Evolutionary conservation across 1,284 basidiomycete genomes (phyloP).

Genomic region (Sporisorium iseilematis-ciliati): DNA sequence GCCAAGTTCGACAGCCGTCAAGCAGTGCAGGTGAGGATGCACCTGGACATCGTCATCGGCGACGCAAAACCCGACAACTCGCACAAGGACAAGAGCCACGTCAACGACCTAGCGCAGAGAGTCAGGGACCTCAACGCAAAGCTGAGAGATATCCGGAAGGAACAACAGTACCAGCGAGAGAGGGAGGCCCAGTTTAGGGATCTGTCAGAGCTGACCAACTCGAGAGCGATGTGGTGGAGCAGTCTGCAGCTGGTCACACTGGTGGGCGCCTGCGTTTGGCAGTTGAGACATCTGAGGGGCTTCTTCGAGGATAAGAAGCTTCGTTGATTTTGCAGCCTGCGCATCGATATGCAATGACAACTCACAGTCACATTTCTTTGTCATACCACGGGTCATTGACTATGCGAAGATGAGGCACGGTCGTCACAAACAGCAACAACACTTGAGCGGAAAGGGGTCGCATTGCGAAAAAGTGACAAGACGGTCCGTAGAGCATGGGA

Average conservation of each 20-base stretch:
- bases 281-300: conserved; percentile 81
- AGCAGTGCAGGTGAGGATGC: conserved; percentile 87
- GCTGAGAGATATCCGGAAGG: conserved; percentile 89
- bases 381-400: too few relatives aligned
- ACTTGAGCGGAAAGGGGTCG: not conserved
- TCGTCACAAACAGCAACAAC: too few relatives aligned
- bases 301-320: conserved; percentile 69
- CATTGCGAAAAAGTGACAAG: not conserved
- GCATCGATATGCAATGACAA: not conserved
- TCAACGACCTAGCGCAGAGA: conserved; percentile 85
- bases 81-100: conserved; percentile 74
- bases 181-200: conserved; percentile 88
- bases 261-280: conserved; percentile 88
- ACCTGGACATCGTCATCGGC: conserved; percentile 93
- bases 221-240: conserved; percentile 92
- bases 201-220: conserved; percentile 88
- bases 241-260: conserved; percentile 86
- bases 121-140: conserved; percentile 92
- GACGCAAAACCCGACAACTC: conserved; percentile 79
- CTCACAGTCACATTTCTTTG: too few relatives aligned
- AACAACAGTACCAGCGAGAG: conserved; percentile 98
- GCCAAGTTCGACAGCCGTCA: conserved; percentile 76
- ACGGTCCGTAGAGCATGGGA: not conserved
- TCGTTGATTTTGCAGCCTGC: conserved; percentile 30
- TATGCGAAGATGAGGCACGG: too few relatives aligned